phyloP scores from a whole-genome alignment of 2,329 filamentous ascomycete species.

The Lecanosticta acicola region DNA sequence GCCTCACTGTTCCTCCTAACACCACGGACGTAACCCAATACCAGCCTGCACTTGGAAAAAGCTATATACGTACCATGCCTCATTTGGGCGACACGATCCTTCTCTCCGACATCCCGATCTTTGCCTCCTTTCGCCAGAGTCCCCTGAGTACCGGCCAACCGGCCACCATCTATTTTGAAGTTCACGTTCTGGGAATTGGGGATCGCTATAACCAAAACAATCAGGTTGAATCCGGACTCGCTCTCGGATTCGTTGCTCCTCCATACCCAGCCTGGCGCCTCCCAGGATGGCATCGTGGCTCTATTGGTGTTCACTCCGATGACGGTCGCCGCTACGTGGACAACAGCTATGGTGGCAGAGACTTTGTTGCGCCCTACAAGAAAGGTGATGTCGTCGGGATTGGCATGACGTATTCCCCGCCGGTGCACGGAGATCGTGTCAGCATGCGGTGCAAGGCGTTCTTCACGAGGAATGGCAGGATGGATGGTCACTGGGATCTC shows the following conservation, averaged over 20 bases:
- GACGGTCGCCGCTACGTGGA: conserved; percentile 73
- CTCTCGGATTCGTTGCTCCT: conserved; percentile 64
- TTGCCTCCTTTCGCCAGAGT: conserved; percentile 54
- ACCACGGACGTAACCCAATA: conserved; percentile 42
- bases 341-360: conserved; percentile 65
- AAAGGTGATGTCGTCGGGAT: conserved; percentile 63
- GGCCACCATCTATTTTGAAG: conserved; percentile 67
- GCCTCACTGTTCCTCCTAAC: conserved; percentile 40
- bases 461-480: conserved; percentile 61
- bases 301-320: conserved; percentile 70
- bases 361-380: conserved; percentile 61
- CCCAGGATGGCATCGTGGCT: conserved; percentile 74
- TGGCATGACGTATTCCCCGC: conserved; percentile 56
- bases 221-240: conserved; percentile 51
- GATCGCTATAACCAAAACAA: conserved; percentile 22
- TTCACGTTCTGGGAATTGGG: conserved; percentile 50
- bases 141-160: conserved; percentile 46
- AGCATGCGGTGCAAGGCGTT: conserved; percentile 56
- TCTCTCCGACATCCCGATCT: conserved; percentile 63
- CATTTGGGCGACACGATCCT: conserved; percentile 58
- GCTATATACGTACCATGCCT: conserved; percentile 32
- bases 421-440: conserved; percentile 20
- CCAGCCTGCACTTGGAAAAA: conserved; percentile 47
- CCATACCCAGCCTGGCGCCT: conserved; percentile 74
- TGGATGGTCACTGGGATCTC: conserved; percentile 61